These are phyloP conservation scores for Wickerhamomyces silvicola DNA, from an alignment of 805 yeast species.

Conservation along the genomic window DNA sequence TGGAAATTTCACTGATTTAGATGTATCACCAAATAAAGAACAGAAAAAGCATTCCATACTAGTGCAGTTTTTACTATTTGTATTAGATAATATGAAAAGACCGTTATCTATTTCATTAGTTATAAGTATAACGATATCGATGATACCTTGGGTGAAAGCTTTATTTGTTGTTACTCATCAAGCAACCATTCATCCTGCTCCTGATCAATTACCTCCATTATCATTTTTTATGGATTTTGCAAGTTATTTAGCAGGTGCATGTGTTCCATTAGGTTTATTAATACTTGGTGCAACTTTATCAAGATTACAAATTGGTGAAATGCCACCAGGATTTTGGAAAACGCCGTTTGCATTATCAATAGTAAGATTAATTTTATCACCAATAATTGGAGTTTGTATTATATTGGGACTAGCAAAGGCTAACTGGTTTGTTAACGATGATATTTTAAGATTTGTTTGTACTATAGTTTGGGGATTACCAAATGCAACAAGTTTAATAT, in stretches of 20 bases:
- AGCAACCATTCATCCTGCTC: slow-evolving; percentile 57
- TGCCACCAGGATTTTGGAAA: slow-evolving; percentile 25
- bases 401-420: slow-evolving; percentile 54
- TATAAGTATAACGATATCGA: slow-evolving; percentile 56
- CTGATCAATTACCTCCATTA: slow-evolving; percentile 80
- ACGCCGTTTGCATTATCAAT: slow-evolving; percentile 55
- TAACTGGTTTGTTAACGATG: slow-evolving; percentile 54
- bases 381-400: slow-evolving; percentile 71
- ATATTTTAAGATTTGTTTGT: slow-evolving; percentile 65
- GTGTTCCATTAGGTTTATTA: slow-evolving; percentile 84
- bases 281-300: slow-evolving; percentile 88
- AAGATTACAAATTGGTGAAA: slow-evolving; percentile 51
- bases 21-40: slow-evolving; percentile 4
- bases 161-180: slow-evolving; percentile 50
- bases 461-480: slow-evolving; percentile 78
- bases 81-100: slow-evolving; percentile 49
- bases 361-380: slow-evolving; percentile 62
- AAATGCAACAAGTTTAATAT: slow-evolving; percentile 82
- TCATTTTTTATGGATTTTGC: slow-evolving; percentile 81
- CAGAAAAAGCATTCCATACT: neutral
- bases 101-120: slow-evolving; percentile 74
- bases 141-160: slow-evolving; percentile 86
- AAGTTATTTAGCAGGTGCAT: slow-evolving; percentile 75
- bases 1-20: slow-evolving; percentile 16
- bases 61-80: slow-evolving; percentile 20